Conservation (phyloP, 1,139 yeast species). For the Kodamaea derodonti region DNA sequence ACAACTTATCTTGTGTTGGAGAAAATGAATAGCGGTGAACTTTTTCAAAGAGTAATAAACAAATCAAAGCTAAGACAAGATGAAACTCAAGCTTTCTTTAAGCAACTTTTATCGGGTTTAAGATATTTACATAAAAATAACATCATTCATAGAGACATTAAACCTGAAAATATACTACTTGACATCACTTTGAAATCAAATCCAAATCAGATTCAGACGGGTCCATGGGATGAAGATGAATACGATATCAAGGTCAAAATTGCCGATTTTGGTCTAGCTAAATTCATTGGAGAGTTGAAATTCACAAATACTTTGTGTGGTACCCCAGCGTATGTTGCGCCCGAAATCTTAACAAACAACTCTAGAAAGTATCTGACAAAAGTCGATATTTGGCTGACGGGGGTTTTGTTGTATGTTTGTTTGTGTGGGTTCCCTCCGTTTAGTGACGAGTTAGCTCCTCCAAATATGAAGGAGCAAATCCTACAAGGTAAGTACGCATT, state of each 20-base stretch:
- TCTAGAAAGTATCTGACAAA: slow-evolving; percentile 63
- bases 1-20: slow-evolving; percentile 70
- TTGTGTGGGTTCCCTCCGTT: slow-evolving; percentile 84
- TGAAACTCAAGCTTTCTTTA: slow-evolving; percentile 60
- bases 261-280: slow-evolving; percentile 55
- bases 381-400: slow-evolving; percentile 79
- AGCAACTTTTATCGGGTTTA: slow-evolving; percentile 61
- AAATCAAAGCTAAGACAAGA: slow-evolving; percentile 57
- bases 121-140: slow-evolving; percentile 65
- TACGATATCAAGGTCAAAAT: slow-evolving; percentile 64
- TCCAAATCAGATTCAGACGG: slow-evolving; percentile 51
- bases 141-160: slow-evolving; percentile 83
- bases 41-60: slow-evolving; percentile 64
- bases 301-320: slow-evolving; percentile 28
- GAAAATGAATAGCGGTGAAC: slow-evolving; percentile 70
- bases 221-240: slow-evolving; percentile 69
- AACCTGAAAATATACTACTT: slow-evolving; percentile 82
- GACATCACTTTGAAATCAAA: slow-evolving; percentile 53
- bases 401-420: slow-evolving; percentile 71
- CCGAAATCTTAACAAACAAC: slow-evolving; percentile 56
- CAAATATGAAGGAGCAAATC: slow-evolving; percentile 73
- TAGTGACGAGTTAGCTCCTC: slow-evolving; percentile 78
- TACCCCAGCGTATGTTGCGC: slow-evolving; percentile 54
- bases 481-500: slow-evolving; percentile 64
- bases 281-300: slow-evolving; percentile 25